Conservation (phyloP, 306 rosid genomes). For the Carpinus viminea region DNA sequence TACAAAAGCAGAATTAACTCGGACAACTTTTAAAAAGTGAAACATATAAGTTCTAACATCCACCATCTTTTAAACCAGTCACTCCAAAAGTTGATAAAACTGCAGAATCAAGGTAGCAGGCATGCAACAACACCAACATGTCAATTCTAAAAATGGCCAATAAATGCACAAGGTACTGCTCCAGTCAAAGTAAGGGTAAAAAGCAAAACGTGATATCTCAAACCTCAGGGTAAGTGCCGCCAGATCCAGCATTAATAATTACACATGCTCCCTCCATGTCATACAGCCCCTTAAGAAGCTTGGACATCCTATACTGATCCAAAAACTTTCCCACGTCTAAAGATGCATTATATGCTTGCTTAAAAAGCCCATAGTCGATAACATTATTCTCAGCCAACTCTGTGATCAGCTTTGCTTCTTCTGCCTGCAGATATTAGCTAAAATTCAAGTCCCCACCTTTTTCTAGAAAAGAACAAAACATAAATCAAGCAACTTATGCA, state of each 20-base stretch:
- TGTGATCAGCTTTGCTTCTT: constrained; percentile 82
- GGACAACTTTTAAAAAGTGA: background rate
- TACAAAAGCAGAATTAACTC: constrained; percentile 1
- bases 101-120: background rate
- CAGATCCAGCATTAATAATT: constrained; percentile 54
- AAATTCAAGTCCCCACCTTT: background rate
- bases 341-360: constrained; percentile 78
- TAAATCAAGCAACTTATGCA: background rate
- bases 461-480: constrained; percentile 5
- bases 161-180: constrained; percentile 11
- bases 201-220: constrained; percentile 32
- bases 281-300: constrained; percentile 76
- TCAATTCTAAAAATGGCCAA: background rate
- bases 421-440: constrained; percentile 47
- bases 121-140: background rate
- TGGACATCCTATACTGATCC: constrained; percentile 71
- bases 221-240: constrained; percentile 57
- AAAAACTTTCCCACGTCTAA: constrained; percentile 62
- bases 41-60: constrained; percentile 15
- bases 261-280: constrained; percentile 81
- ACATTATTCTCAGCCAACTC: constrained; percentile 72
- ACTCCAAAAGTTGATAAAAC: constrained; percentile 1
- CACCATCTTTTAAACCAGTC: background rate
- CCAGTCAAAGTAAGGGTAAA: constrained; percentile 18
- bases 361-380: constrained; percentile 67